phyloP scores from a whole-genome alignment of 148 eudicot genomes.

The Rhododendron molle region DNA sequence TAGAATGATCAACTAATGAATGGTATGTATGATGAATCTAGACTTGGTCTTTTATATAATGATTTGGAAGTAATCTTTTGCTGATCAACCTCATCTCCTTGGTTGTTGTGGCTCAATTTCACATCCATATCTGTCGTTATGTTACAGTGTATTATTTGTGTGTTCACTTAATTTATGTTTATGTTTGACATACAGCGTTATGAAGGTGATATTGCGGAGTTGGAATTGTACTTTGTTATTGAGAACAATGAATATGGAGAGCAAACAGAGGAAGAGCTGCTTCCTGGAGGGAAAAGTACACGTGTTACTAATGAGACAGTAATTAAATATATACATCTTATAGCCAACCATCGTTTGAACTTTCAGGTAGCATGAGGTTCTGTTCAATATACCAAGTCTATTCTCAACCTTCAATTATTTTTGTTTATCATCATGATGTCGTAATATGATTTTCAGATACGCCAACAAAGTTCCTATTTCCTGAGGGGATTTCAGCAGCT shows the following conservation, averaged over 20 bases:
- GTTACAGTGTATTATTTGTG: not conserved
- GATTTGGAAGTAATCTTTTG: not conserved
- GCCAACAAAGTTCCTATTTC: conserved; percentile 90
- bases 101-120: conserved; percentile 5
- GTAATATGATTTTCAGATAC: conserved; percentile 53
- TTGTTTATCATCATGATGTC: not conserved
- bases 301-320: conserved; percentile 92
- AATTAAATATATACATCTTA: conserved; percentile 76
- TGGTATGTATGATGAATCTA: not conserved
- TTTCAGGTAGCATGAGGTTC: conserved; percentile 52
- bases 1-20: not conserved
- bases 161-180: not conserved
- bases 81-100: not conserved
- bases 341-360: conserved; percentile 89
- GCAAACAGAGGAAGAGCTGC: conserved; percentile 84
- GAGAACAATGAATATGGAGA: conserved; percentile 95
- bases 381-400: not conserved
- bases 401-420: not conserved
- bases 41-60: not conserved
- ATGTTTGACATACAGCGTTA: conserved; percentile 49
- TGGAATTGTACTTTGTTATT: conserved; percentile 91
- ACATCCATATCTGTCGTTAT: not conserved
- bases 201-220: conserved; percentile 67
- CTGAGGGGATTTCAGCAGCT: conserved; percentile 90
- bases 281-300: conserved; percentile 69